Evolutionary conservation across 2,329 filamentous ascomycete genomes (phyloP).

Genomic region (Blastomyces silverae): DNA sequence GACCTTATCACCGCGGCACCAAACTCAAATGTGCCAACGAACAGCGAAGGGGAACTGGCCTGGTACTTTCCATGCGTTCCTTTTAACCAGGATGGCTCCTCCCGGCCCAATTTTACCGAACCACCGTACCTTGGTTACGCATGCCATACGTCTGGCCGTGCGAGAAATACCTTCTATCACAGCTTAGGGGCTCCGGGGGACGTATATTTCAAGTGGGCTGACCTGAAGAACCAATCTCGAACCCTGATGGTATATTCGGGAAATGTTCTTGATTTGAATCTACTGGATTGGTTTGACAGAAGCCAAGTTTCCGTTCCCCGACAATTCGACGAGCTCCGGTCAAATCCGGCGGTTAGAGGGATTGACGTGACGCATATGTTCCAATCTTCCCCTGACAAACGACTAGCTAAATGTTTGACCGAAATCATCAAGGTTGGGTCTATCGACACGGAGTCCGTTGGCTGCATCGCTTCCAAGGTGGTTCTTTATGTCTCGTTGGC

Average conservation of each 20-base stretch:
- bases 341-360: slow-evolving; percentile 65
- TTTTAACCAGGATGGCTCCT: slow-evolving; percentile 91
- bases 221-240: slow-evolving; percentile 78
- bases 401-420: slow-evolving; percentile 76
- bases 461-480: slow-evolving; percentile 94
- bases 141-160: slow-evolving; percentile 70
- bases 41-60: slow-evolving; percentile 65
- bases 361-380: slow-evolving; percentile 85
- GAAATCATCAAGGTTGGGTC: slow-evolving; percentile 94
- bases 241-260: slow-evolving; percentile 94
- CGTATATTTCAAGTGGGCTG: slow-evolving; percentile 94
- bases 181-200: slow-evolving; percentile 64
- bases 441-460: slow-evolving; percentile 91
- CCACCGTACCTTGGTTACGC: slow-evolving; percentile 76
- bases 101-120: slow-evolving; percentile 63
- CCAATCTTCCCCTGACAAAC: slow-evolving; percentile 70
- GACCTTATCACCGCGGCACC: slow-evolving; percentile 67
- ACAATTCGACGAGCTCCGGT: slow-evolving; percentile 71
- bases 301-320: slow-evolving; percentile 68
- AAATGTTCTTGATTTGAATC: slow-evolving; percentile 80
- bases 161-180: slow-evolving; percentile 67
- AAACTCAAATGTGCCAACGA: slow-evolving; percentile 71
- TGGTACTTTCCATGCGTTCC: slow-evolving; percentile 96
- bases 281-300: slow-evolving; percentile 84
- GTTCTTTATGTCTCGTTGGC: slow-evolving; percentile 89